Conservation (phyloP, 352 stramenopile species). For the Pythium volutum region DNA sequence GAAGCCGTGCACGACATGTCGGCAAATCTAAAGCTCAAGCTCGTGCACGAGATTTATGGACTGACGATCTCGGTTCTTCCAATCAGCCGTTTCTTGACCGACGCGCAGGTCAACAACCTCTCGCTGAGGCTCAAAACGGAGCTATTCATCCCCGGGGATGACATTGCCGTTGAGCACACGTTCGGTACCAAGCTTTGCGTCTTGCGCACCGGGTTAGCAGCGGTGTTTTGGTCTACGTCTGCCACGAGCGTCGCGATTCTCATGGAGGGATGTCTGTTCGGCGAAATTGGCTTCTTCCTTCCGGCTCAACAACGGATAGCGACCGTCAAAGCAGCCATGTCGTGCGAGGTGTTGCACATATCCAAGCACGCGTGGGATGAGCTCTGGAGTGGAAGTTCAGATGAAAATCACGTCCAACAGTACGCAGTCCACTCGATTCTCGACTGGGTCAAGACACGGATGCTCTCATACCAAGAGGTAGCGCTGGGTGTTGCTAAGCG, state of each 20-base stretch:
- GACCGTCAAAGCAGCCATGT: conserved; percentile 53
- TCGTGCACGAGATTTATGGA: conserved; percentile 77
- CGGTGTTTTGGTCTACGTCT: conserved; percentile 52
- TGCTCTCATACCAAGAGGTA: conserved; percentile 39
- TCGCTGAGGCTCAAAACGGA: conserved; percentile 57
- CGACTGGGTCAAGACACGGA: conserved; percentile 45
- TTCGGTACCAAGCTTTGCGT: conserved; percentile 57
- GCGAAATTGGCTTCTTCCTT: conserved; percentile 70
- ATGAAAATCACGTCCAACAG: conserved; percentile 47
- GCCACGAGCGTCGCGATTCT: conserved; percentile 53
- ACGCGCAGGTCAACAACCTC: conserved; percentile 64
- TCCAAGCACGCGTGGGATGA: conserved; percentile 62
- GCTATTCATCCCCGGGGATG: conserved; percentile 68
- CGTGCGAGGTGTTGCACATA: conserved; percentile 63
- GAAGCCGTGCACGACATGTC: conserved; percentile 56
- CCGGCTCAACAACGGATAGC: conserved; percentile 51
- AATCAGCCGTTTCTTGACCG: conserved; percentile 56
- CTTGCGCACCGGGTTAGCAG: conserved; percentile 47
- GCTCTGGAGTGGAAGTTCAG: conserved; percentile 37
- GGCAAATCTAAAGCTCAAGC: conserved; percentile 61
- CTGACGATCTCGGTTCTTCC: conserved; percentile 39
- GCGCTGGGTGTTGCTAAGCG: conserved; percentile 42
- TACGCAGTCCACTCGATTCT: conserved; percentile 57
- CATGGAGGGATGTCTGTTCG: conserved; percentile 61
- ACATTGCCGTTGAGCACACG: conserved; percentile 56